Conservation (phyloP, 2,329 filamentous ascomycete species). For the Xylariaceae sp. region DNA sequence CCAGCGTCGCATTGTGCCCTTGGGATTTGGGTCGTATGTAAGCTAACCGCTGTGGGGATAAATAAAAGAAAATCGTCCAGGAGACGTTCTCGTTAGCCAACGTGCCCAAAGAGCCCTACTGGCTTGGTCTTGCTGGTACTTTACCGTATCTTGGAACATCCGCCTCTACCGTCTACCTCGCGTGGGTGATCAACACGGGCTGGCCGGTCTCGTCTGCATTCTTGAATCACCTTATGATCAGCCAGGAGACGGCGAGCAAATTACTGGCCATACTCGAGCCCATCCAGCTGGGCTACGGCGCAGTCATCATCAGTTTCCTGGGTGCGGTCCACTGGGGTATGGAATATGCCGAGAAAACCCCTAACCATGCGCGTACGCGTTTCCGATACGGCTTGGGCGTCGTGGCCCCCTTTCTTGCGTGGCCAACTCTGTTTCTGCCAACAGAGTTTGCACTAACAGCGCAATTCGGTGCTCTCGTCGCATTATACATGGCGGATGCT, state of each 20-base stretch:
- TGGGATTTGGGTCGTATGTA: too few relatives aligned
- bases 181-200: slow-evolving; percentile 73
- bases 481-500: slow-evolving; percentile 79
- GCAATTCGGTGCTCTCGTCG: slow-evolving; percentile 80
- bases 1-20: too few relatives aligned
- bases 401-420: slow-evolving; percentile 71
- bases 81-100: slow-evolving; percentile 61
- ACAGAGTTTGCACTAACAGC: slow-evolving; percentile 78
- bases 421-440: slow-evolving; percentile 83
- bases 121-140: slow-evolving; percentile 70
- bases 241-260: slow-evolving; percentile 64
- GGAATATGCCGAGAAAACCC: slow-evolving; percentile 70
- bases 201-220: slow-evolving; percentile 54
- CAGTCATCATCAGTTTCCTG: slow-evolving; percentile 88
- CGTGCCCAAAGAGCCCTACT: slow-evolving; percentile 63
- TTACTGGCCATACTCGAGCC: slow-evolving; percentile 74
- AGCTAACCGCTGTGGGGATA: slow-evolving; percentile 30
- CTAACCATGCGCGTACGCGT: slow-evolving; percentile 57
- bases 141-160: slow-evolving; percentile 84
- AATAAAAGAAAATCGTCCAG: slow-evolving; percentile 59
- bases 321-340: slow-evolving; percentile 92
- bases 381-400: slow-evolving; percentile 81
- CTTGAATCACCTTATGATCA: slow-evolving; percentile 61
- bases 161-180: slow-evolving; percentile 71
- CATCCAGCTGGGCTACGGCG: slow-evolving; percentile 85